Conservation (phyloP, 495 filamentous ascomycete genomes). For the Hypoxylon trugodes region DNA sequence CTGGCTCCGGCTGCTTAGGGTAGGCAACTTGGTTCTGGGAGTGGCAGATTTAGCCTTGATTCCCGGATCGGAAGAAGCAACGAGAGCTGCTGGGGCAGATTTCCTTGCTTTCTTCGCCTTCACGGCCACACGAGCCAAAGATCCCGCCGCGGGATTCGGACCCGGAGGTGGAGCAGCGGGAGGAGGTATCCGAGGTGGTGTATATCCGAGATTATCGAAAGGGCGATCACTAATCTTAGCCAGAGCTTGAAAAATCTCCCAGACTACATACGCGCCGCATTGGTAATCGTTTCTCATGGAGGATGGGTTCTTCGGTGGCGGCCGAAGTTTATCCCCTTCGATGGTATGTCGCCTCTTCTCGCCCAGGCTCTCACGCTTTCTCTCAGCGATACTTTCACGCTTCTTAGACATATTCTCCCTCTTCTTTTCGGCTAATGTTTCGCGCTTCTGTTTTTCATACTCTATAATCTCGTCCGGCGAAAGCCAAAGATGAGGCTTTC, state of each 20-base stretch:
- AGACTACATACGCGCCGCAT: slow-evolving; percentile 44
- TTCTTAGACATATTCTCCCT: slow-evolving; percentile 38
- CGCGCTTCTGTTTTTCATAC: slow-evolving; percentile 45
- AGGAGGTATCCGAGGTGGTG: slow-evolving; percentile 11
- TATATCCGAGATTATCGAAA: slow-evolving; percentile 43
- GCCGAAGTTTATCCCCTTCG: slow-evolving; percentile 36
- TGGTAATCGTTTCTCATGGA: slow-evolving; percentile 47
- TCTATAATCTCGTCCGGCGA: slow-evolving; percentile 50
- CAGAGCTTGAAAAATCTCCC: slow-evolving; percentile 44
- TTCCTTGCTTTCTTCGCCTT: slow-evolving; percentile 44
- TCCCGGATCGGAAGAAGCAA: not conserved
- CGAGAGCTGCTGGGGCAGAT: slow-evolving; percentile 36
- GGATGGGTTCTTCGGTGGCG: slow-evolving; percentile 42
- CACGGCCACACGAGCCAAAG: slow-evolving; percentile 14
- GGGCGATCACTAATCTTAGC: slow-evolving; percentile 43
- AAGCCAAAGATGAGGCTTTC: slow-evolving; percentile 65
- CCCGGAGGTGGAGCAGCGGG: slow-evolving; percentile 43
- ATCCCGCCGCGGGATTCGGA: slow-evolving; percentile 9
- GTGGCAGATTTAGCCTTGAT: slow-evolving; percentile 5
- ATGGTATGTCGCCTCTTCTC: slow-evolving; percentile 32
- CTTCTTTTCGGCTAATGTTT: slow-evolving; percentile 43
- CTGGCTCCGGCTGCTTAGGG: slow-evolving; percentile 30
- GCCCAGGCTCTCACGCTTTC: slow-evolving; percentile 20
- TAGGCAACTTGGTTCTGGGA: slow-evolving; percentile 23
- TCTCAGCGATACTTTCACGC: slow-evolving; percentile 41